These are phyloP conservation scores for Letharia lupina DNA, from an alignment of 495 filamentous ascomycete genomes.

Conservation along the genomic window DNA sequence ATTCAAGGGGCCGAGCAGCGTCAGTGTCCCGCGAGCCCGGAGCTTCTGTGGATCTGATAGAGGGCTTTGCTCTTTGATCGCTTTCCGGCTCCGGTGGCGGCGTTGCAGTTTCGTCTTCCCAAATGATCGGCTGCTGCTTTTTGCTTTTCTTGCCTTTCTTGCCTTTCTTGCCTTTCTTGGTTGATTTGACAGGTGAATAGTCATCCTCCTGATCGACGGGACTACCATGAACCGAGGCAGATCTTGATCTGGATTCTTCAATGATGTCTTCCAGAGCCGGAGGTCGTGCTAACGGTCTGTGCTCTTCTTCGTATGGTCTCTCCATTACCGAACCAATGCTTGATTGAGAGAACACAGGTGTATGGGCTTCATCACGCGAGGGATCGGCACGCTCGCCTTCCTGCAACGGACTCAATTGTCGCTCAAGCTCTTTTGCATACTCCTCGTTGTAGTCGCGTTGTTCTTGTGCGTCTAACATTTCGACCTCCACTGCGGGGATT, in stretches of 20 bases:
- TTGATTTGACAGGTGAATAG: constrained; percentile 9
- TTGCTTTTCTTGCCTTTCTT: constrained; percentile 25
- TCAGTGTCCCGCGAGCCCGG: not conserved
- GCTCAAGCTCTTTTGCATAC: constrained; percentile 19
- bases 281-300: constrained; percentile 12
- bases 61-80: constrained; percentile 2
- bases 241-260: constrained; percentile 17
- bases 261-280: constrained; percentile 21
- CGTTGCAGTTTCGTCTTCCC: constrained; percentile 22
- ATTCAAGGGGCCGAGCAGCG: constrained; percentile 1
- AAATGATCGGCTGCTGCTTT: constrained; percentile 17
- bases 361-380: constrained; percentile 1
- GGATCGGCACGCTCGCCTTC: not conserved
- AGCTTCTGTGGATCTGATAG: not conserved
- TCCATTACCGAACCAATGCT: not conserved
- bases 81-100: not conserved
- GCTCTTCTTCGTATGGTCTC: constrained; percentile 6
- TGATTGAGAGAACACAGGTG: not conserved
- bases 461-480: constrained; percentile 7
- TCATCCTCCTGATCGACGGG: not conserved
- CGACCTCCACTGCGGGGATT: constrained; percentile 3
- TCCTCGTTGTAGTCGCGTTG: constrained; percentile 14
- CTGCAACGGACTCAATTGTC: constrained; percentile 14
- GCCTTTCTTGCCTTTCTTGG: constrained; percentile 16
- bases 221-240: constrained; percentile 12